These are phyloP conservation scores for Tylopilus subfusipes DNA, from an alignment of 768 basidiomycete species.

Conservation along the genomic window DNA sequence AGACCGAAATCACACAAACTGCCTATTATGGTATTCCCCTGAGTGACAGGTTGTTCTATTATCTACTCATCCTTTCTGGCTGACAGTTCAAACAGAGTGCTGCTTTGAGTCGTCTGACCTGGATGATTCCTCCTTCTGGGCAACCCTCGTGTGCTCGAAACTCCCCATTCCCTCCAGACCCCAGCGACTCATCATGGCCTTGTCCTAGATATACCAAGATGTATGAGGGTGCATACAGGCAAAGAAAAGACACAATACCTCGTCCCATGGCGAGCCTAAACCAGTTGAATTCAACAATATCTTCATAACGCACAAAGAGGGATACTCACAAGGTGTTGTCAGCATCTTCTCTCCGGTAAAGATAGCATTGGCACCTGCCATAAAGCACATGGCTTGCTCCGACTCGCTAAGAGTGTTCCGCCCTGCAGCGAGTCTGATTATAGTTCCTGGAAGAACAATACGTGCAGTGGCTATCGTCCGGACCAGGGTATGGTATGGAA, in stretches of 20 bases:
- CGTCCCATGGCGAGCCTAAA: constrained; percentile 90
- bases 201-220: constrained; percentile 53
- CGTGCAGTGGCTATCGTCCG: constrained; percentile 95
- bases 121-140: constrained; percentile 45
- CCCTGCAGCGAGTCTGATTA: constrained; percentile 94
- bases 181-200: constrained; percentile 91
- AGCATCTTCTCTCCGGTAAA: constrained; percentile 99
- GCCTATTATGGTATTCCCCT: neutral
- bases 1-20: neutral
- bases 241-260: constrained; percentile 41
- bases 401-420: constrained; percentile 84
- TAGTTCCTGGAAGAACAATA: constrained; percentile 85
- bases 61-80: neutral
- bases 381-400: constrained; percentile 97
- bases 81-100: neutral
- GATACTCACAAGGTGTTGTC: constrained; percentile 84
- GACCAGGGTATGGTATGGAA: constrained; percentile 78
- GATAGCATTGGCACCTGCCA: constrained; percentile 97
- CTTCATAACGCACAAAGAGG: neutral
- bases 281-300: constrained; percentile 6
- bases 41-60: neutral
- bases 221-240: neutral
- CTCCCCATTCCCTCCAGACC: constrained; percentile 88
- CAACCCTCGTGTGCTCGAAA: constrained; percentile 72
- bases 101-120: constrained; percentile 4